Percentiles rank a stretch among this genome's conserved stretches.
Evolutionary conservation across 2,329 filamentous ascomycete genomes (phyloP).

Genomic region (Fusarium oligoseptatum): DNA sequence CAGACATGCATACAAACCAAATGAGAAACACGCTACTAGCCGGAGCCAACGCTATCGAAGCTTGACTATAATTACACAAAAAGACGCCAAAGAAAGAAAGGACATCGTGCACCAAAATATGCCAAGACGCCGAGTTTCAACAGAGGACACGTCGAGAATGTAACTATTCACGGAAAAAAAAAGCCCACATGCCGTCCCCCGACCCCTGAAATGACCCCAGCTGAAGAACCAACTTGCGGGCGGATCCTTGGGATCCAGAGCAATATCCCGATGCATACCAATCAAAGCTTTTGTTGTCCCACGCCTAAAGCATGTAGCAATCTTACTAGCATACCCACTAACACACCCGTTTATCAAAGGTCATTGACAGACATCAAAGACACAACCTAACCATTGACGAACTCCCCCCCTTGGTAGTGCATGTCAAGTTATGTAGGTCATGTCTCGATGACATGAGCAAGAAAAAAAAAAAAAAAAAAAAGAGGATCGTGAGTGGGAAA

Average conservation of each 20-base stretch:
- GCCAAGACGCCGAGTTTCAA: neutral
- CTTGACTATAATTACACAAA: neutral
- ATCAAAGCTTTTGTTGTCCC: slow-evolving; percentile 18
- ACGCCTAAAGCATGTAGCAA: slow-evolving; percentile 35
- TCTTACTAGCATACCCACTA: slow-evolving; percentile 33
- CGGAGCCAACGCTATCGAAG: neutral
- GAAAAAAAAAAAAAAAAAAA: neutral
- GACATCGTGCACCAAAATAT: too few species aligned
- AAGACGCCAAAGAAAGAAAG: neutral
- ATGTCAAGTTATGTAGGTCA: slow-evolving; percentile 26
- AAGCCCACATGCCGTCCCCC: neutral
- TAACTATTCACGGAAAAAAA: neutral
- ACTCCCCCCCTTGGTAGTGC: neutral
- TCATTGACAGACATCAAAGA: slow-evolving; percentile 11
- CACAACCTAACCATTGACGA: neutral
- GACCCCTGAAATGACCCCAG: slow-evolving; percentile 13
- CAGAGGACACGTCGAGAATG: neutral
- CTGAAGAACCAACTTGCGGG: slow-evolving; percentile 19
- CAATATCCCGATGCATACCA: slow-evolving; percentile 39
- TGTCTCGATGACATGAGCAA: slow-evolving; percentile 14
- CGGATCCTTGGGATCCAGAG: slow-evolving; percentile 23
- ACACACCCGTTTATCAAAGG: slow-evolving; percentile 11
- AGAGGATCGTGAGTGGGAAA: neutral
- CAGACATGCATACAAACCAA: neutral
- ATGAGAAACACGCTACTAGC: neutral